Conservation (phyloP, 2,329 filamentous ascomycete species). For the Tothia fuscella region DNA sequence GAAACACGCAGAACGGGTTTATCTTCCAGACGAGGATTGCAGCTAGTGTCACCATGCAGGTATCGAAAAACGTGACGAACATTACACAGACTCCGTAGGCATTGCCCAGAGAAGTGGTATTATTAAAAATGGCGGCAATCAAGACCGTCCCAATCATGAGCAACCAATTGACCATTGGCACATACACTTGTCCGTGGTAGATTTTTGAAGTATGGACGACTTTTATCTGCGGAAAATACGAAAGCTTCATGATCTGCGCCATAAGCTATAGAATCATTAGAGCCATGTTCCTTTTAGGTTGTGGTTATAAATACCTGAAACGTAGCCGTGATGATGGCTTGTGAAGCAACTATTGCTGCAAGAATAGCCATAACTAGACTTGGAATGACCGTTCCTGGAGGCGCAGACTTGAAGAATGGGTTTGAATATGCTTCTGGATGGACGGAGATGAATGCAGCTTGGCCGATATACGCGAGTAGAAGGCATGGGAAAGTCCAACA, state of each 20-base stretch:
- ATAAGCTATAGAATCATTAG: conserved; percentile 36
- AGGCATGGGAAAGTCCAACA: conserved; percentile 56
- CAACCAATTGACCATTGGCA: conserved; percentile 65
- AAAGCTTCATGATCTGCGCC: conserved; percentile 60
- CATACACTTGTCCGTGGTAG: conserved; percentile 66
- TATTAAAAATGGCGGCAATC: conserved; percentile 62
- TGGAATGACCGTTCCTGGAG: conserved; percentile 56
- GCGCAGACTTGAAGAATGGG: conserved; percentile 61
- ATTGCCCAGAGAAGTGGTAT: conserved; percentile 45
- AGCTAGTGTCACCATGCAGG: conserved; percentile 59
- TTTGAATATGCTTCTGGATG: conserved; percentile 52
- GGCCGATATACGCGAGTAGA: conserved; percentile 55
- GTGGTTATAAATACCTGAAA: conserved; percentile 49
- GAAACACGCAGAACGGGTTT: conserved; percentile 45
- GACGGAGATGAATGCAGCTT: conserved; percentile 58
- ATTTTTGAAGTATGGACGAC: conserved; percentile 50
- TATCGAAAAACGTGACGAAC: conserved; percentile 67
- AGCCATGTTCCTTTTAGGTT: not conserved
- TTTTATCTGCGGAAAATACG: conserved; percentile 66
- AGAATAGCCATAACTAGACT: conserved; percentile 56
- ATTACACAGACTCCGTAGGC: conserved; percentile 74
- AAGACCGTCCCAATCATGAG: conserved; percentile 66
- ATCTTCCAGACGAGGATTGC: conserved; percentile 62
- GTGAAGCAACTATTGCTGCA: conserved; percentile 63
- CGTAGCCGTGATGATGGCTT: conserved; percentile 65